These are phyloP conservation scores for Calonectria naviculata DNA, from an alignment of 2,329 filamentous ascomycete genomes.

Conservation along the genomic window DNA sequence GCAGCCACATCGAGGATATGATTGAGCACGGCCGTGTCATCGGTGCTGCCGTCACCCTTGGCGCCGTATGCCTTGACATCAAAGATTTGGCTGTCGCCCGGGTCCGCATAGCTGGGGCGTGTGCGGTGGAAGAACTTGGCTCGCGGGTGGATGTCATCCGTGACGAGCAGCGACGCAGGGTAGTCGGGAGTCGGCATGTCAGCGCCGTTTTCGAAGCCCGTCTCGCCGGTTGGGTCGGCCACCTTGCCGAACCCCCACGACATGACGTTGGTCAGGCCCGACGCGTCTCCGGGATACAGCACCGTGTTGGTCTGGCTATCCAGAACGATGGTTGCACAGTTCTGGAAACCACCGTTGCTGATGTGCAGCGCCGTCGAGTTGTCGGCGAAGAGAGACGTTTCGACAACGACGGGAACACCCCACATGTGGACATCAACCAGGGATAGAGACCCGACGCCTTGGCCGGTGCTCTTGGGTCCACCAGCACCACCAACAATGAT, in stretches of 20 bases:
- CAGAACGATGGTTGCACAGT: not conserved
- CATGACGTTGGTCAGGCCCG: not conserved
- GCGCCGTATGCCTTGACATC: conserved; percentile 53
- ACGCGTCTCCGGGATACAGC: not conserved
- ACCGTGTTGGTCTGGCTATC: not conserved
- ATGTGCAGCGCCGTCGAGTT: not conserved
- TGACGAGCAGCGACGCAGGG: not conserved
- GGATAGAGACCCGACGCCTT: conserved; percentile 83
- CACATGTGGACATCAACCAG: conserved; percentile 83
- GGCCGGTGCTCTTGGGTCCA: conserved; percentile 52
- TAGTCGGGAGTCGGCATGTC: conserved; percentile 17
- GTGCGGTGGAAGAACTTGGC: conserved; percentile 21
- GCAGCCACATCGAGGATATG: conserved; percentile 43
- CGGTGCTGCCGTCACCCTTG: conserved; percentile 75
- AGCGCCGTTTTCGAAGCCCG: conserved; percentile 14
- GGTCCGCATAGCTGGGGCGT: conserved; percentile 24
- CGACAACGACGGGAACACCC: conserved; percentile 80
- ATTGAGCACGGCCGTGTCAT: conserved; percentile 62
- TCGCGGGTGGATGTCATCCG: conserved; percentile 11
- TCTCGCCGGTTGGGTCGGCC: conserved; percentile 2
- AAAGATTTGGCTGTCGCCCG: conserved; percentile 16
- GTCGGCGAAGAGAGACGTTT: conserved; percentile 72
- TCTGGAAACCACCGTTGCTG: not conserved
- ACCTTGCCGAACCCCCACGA: not conserved
- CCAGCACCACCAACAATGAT: conserved; percentile 76